Evolutionary conservation across 139 green algal species (phyloP).

Genomic region (Chloropicon primus): DNA sequence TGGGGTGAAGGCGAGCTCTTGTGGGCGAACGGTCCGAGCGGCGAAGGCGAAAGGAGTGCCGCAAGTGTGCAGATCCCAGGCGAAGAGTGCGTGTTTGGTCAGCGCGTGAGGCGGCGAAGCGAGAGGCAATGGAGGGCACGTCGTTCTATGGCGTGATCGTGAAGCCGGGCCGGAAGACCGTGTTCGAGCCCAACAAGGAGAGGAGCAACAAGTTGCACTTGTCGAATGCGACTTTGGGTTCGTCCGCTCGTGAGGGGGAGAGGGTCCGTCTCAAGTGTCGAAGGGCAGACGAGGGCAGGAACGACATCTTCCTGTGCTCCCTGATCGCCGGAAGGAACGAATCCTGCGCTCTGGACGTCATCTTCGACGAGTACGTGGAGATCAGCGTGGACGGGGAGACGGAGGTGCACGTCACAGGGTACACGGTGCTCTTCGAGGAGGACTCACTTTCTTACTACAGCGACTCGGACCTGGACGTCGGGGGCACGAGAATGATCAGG

Average conservation of each 20-base stretch:
- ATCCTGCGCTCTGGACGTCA: conserved; percentile 43
- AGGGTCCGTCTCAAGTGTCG: neutral
- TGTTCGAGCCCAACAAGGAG: neutral
- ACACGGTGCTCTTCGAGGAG: conserved; percentile 38
- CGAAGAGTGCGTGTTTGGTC: neutral
- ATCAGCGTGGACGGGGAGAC: conserved; percentile 42
- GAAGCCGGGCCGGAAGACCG: neutral
- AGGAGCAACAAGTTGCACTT: neutral
- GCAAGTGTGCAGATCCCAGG: neutral
- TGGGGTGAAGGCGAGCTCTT: too few relatives aligned
- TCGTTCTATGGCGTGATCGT: neutral
- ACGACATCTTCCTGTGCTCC: neutral
- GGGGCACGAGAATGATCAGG: neutral
- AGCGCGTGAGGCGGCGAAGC: neutral
- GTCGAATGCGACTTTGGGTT: neutral
- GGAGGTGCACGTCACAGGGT: conserved; percentile 62
- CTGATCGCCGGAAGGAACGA: neutral
- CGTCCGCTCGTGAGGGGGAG: neutral
- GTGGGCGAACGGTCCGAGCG: too few relatives aligned
- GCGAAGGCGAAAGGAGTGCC: too few relatives aligned
- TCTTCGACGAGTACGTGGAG: conserved; percentile 60
- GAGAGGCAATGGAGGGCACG: neutral
- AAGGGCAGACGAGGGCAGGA: neutral
- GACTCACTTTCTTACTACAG: neutral
- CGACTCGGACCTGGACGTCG: neutral